Evolutionary conservation across 148 eudicot species (phyloP), one percentile per base, ranked within the genome.

Genomic region (Dianthus caryophyllus): DNA sequence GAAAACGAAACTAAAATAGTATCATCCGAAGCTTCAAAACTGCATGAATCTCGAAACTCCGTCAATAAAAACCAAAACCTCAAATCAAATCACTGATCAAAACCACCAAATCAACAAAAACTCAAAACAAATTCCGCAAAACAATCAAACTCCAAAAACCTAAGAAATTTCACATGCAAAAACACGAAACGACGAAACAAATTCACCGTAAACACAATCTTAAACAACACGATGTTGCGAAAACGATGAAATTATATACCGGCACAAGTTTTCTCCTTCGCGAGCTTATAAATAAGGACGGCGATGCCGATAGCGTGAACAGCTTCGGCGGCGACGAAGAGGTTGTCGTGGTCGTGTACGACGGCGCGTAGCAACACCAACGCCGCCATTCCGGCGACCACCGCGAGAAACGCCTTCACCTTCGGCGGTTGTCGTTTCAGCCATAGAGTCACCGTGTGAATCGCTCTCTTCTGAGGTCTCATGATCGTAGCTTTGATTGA

Each of bases 241-340:
- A 48, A n/a, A 48, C 17, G 43, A 36, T 8, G 47, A 10, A 6
- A 15, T 14, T 27, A 30, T 26, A 16, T 57, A 84, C 87, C 89
- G 20, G 87, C 89, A 18, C 87, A 83, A 16, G 89, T 85, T 68
- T 81, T 82, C 75, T 82, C 86, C 69, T 80, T 83, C 46, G 76
- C 72, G 65, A 85, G 84, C 76, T 85, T 85, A 56, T 75, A 85
- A 17, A 81, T 83, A 33, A 85, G 84, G 26, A 85, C 83, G 17
- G 71, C 70, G 39, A 85, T 80, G 17, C 89, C 89, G 20, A 85
- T 38, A n/a, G 89, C 84, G 56, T 85, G 89, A 20, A 85, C 89
- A 30, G 89, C 78, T 75, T 85, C 89, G 0, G 89, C 83, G 1
- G 81, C 84, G 26, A 85, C 79, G 39, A 85, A 82, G 77, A 85